These are phyloP conservation scores for Oryza punctata DNA, from an alignment of 176 grass and related monocot species.

Conservation along the genomic window DNA sequence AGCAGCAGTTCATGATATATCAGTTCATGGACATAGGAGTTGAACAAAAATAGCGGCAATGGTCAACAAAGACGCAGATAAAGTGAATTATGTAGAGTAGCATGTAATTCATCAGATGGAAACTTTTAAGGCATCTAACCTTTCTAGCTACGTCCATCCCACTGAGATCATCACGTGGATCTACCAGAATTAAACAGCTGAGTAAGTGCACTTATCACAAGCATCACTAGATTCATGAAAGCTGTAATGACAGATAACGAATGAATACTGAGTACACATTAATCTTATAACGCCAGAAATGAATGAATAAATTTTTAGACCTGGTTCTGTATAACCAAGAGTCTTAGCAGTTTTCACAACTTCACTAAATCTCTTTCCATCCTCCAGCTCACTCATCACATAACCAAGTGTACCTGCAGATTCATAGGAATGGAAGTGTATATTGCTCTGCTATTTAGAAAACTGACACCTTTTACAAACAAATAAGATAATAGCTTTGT, in stretches of 20 bases:
- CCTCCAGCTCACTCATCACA: conserved; percentile 95
- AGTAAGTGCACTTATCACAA: conserved; percentile 30
- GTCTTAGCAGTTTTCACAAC: conserved; percentile 79
- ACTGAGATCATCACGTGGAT: conserved; percentile 96
- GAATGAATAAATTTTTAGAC: conserved; percentile 36
- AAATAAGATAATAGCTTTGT: conserved; percentile 25
- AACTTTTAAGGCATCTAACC: conserved; percentile 40
- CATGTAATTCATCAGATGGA: not conserved
- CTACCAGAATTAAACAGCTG: conserved; percentile 43
- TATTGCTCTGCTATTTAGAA: conserved; percentile 1
- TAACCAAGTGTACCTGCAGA: conserved; percentile 87
- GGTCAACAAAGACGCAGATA: conserved; percentile 16
- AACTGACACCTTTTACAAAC: not conserved
- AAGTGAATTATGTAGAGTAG: not conserved
- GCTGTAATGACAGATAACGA: not conserved
- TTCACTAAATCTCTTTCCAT: conserved; percentile 79
- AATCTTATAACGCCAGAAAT: not conserved
- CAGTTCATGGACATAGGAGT: not conserved
- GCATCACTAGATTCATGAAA: not conserved
- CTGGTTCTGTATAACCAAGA: conserved; percentile 96
- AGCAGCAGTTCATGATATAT: not conserved
- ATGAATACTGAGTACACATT: not conserved
- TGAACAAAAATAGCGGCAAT: not conserved
- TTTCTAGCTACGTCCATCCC: conserved; percentile 98
- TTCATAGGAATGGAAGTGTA: not conserved